phyloP scores from a whole-genome alignment of 768 basidiomycete species.

The Lentinus tigrinus region DNA sequence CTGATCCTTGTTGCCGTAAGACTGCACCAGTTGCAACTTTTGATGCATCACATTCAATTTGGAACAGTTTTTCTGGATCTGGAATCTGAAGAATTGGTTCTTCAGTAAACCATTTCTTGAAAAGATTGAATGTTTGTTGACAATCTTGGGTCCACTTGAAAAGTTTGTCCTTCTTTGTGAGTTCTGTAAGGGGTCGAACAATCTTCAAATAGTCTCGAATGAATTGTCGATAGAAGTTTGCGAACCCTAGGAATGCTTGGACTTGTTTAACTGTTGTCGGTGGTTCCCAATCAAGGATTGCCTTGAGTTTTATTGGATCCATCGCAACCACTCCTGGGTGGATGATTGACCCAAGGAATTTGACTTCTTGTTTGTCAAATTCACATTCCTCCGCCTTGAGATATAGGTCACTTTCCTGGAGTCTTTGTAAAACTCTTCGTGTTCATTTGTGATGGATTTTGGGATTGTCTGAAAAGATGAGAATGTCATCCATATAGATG shows the following conservation, averaged over 20 bases:
- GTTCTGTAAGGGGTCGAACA: conserved; percentile 19
- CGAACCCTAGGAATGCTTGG: conserved; percentile 29
- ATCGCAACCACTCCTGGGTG: conserved; percentile 23
- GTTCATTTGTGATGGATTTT: background rate
- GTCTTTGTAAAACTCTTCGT: conserved; percentile 28
- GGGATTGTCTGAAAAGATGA: conserved; percentile 19
- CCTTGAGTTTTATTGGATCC: conserved; percentile 34
- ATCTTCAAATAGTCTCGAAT: conserved; percentile 29
- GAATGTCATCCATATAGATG: conserved; percentile 46
- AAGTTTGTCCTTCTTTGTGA: conserved; percentile 16
- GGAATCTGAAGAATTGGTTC: conserved; percentile 11
- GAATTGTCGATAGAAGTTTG: conserved; percentile 33
- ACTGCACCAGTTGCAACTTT: conserved; percentile 29
- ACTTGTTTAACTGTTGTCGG: conserved; percentile 23
- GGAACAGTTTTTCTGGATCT: conserved; percentile 12
- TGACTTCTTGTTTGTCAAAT: conserved; percentile 26
- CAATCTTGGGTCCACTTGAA: background rate
- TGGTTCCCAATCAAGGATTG: conserved; percentile 30
- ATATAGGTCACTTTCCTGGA: conserved; percentile 34
- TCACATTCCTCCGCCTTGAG: conserved; percentile 39
- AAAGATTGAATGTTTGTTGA: background rate
- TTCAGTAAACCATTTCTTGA: background rate
- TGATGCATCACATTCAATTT: conserved; percentile 20
- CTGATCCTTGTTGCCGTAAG: conserved; percentile 22
- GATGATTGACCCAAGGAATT: conserved; percentile 35